These are phyloP conservation scores for Buddleja alternifolia DNA, from an alignment of 257 asterid genomes.

Conservation along the genomic window DNA sequence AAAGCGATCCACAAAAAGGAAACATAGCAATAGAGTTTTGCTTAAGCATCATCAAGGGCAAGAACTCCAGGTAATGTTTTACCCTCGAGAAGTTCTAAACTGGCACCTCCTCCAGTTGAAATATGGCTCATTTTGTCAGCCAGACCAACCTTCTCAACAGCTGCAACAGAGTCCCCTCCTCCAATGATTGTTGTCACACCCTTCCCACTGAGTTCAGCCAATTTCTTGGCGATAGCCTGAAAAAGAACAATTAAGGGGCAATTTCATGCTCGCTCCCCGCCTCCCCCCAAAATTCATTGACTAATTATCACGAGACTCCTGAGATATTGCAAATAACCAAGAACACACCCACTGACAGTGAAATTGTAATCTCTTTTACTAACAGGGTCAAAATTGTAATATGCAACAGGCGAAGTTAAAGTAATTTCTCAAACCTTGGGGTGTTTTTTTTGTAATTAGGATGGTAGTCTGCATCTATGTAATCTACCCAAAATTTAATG, in stretches of 20 bases:
- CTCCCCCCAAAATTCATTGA: too few species aligned
- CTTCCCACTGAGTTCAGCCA: conserved; percentile 47
- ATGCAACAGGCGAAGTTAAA: too few species aligned
- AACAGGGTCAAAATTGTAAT: too few species aligned
- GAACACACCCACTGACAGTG: too few species aligned
- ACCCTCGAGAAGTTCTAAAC: conserved; percentile 55
- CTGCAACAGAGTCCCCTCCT: conserved; percentile 58
- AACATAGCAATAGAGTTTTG: neutral
- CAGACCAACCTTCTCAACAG: conserved; percentile 53
- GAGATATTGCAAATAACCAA: too few species aligned
- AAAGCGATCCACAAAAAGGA: neutral
- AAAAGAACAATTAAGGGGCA: conserved; percentile 16
- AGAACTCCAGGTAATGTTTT: conserved; percentile 50
- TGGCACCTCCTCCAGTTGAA: conserved; percentile 60
- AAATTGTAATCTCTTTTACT: too few species aligned
- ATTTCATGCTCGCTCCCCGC: too few species aligned
- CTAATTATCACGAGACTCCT: too few species aligned
- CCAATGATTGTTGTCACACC: conserved; percentile 55
- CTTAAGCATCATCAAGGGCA: conserved; percentile 43
- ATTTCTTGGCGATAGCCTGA: conserved; percentile 46
- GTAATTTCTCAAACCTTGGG: too few species aligned
- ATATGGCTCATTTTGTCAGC: conserved; percentile 51
- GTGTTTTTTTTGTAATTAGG: too few species aligned
- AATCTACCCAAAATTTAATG: too few species aligned
- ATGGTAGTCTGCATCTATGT: too few species aligned